phyloP scores from a whole-genome alignment of 2,329 filamentous ascomycete species.

The Ambrosiella xylebori region DNA sequence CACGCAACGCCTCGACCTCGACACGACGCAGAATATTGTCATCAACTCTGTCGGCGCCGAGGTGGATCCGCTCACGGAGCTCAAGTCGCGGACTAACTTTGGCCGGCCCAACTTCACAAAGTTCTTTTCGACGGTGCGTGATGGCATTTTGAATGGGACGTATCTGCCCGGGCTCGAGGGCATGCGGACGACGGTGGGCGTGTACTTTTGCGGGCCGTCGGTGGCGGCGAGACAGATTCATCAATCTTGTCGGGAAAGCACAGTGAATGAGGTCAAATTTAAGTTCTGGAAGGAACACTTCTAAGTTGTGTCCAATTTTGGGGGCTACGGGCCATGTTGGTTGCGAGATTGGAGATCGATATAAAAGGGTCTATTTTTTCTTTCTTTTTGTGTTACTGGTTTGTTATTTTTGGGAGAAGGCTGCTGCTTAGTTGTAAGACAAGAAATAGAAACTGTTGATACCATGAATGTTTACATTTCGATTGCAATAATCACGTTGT shows the following conservation, averaged over 20 bases:
- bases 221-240: slow-evolving; percentile 66
- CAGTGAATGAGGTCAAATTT: slow-evolving; percentile 67
- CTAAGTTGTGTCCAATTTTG: slow-evolving; percentile 21
- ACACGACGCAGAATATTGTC: slow-evolving; percentile 91
- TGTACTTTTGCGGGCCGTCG: slow-evolving; percentile 94
- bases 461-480: no score
- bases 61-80: slow-evolving; percentile 79
- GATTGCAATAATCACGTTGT: no score
- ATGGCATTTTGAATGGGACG: slow-evolving; percentile 68
- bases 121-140: slow-evolving; percentile 68
- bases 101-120: slow-evolving; percentile 77
- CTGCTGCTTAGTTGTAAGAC: no score
- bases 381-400: no score
- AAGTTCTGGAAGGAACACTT: slow-evolving; percentile 99
- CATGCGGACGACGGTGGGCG: slow-evolving; percentile 71
- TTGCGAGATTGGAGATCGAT: no score
- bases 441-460: no score
- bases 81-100: slow-evolving; percentile 82
- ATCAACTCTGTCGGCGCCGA: slow-evolving; percentile 83
- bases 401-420: no score
- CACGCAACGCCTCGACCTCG: slow-evolving; percentile 78
- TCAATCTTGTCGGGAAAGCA: slow-evolving; percentile 57
- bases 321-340: no score
- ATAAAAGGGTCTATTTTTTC: no score
- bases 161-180: slow-evolving; percentile 73